A percentile compares a stretch with the other conserved stretches of the same genome.
Conservation (phyloP, 371 early-diverging fungal genomes). For the Pancytospora philotis region DNA sequence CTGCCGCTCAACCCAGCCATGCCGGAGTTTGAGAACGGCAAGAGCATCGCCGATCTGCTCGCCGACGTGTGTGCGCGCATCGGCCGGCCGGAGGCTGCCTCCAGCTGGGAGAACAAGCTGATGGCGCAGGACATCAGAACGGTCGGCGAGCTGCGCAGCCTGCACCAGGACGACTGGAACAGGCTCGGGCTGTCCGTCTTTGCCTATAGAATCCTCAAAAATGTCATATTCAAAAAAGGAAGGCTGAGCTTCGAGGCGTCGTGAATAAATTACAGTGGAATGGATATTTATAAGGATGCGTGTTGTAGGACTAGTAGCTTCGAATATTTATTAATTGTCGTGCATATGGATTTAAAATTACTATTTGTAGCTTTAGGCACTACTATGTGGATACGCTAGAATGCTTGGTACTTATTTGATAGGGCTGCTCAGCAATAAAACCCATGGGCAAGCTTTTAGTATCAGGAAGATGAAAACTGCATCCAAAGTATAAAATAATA, state of each 20-base stretch:
- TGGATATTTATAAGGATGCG: too few relatives aligned
- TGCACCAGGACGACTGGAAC: constrained; percentile 56
- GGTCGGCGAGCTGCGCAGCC: constrained; percentile 55
- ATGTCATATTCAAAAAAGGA: constrained; percentile 55
- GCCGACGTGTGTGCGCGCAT: constrained; percentile 32
- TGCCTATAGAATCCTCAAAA: constrained; percentile 53
- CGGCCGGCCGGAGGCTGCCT: constrained; percentile 42
- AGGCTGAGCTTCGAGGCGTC: constrained; percentile 16
- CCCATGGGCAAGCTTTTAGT: too few relatives aligned
- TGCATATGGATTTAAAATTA: too few relatives aligned
- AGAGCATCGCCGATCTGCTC: constrained; percentile 51
- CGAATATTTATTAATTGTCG: too few relatives aligned
- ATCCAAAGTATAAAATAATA: too few relatives aligned
- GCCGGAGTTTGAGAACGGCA: constrained; percentile 47
- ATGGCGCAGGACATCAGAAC: constrained; percentile 58
- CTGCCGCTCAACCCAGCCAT: constrained; percentile 40
- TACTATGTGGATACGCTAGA: too few relatives aligned
- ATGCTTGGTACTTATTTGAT: too few relatives aligned
- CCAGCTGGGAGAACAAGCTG: constrained; percentile 52
- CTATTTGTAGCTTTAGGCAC: too few relatives aligned
- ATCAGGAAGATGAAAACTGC: too few relatives aligned
- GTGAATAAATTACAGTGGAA: too few relatives aligned
- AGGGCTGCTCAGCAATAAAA: too few relatives aligned
- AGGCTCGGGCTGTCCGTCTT: constrained; percentile 56
- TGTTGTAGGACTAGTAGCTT: too few relatives aligned